Base-by-base conservation (phyloP, 371 early-diverging fungal genomes). In the Zychaea mexicana region DNA sequence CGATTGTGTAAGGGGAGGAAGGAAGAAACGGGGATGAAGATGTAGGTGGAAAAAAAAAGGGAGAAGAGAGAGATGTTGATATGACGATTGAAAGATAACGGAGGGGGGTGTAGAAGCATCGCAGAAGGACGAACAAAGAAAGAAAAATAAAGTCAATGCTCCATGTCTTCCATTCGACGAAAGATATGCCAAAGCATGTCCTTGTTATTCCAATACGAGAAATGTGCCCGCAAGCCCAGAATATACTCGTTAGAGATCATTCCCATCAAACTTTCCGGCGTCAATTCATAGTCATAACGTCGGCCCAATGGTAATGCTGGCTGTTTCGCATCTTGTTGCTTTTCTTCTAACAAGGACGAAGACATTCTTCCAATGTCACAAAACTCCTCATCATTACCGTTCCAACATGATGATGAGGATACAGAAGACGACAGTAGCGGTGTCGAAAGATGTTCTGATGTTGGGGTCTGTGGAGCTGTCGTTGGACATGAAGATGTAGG, bases 161-260 rank as follows among this genome's bases (percentile, higher is more conserved):
- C 26, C 7, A 49, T 19, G 7, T n/a, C 49, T 49, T 82, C 82
- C 49, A 82, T 56, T 28, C 74, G 70, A 52, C 75, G 64, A 42
- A 79, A 64, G 52, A 82, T 78, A 61, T 82, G 82, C 82, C 82
- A 82, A 9, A 78, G 64, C 42, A 82, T 60, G 61, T 82, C 82
- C 67, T 82, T 82, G 54, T 79, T 82, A 10, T 69, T 82, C 79
- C 82, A 82, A 52, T 79, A 82, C 1, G 78, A 79, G 32, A 82
- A 82, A 58, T 82, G 82, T n/a, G 82, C 82, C 8, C 75, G 59
- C 13, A 82, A 52, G 3, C 82, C 82, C 27, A 79, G 69, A 3
- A 79, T 65, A 49, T 82, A 82, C 55, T 79, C 78, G 54, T 82
- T 82, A 0, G 79, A 72, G 38, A 82, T 76, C 78, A 82, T 79